phyloP scores from a whole-genome alignment of 2,329 filamentous ascomycete species.

The Exophiala sideris region DNA sequence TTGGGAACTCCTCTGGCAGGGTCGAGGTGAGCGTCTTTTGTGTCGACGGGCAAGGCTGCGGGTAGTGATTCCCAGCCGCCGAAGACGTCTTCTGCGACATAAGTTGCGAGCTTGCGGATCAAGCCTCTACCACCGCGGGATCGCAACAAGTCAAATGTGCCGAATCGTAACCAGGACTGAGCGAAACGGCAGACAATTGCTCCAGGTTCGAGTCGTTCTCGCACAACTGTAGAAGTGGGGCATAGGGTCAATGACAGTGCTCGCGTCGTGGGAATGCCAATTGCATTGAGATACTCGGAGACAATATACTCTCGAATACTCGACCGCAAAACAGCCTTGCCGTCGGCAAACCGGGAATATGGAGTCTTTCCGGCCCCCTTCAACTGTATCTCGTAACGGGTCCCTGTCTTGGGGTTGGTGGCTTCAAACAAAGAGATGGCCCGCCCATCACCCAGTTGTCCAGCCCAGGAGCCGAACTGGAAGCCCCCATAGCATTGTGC shows the following conservation, averaged over 20 bases:
- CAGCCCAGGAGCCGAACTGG: constrained; percentile 80
- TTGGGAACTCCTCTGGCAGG: constrained; percentile 54
- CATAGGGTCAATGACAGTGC: constrained; percentile 78
- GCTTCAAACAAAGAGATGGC: constrained; percentile 93
- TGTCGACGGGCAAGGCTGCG: constrained; percentile 46
- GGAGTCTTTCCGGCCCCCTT: constrained; percentile 93
- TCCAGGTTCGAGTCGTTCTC: constrained; percentile 81
- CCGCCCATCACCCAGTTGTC: constrained; percentile 89
- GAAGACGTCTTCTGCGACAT: constrained; percentile 83
- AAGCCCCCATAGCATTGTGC: constrained; percentile 87
- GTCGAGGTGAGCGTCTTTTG: constrained; percentile 31
- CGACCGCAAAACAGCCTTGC: constrained; percentile 85
- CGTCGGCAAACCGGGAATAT: constrained; percentile 94
- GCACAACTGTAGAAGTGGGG: constrained; percentile 67
- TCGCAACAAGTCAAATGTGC: constrained; percentile 92
- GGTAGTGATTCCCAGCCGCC: constrained; percentile 84
- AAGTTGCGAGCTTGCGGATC: constrained; percentile 72
- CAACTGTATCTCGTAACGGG: constrained; percentile 83
- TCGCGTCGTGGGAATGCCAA: constrained; percentile 80
- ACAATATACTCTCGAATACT: constrained; percentile 94
- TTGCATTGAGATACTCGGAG: constrained; percentile 77
- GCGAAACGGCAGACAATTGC: constrained; percentile 92
- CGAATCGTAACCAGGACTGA: constrained; percentile 84
- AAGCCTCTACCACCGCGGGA: constrained; percentile 74
- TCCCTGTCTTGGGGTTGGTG: constrained; percentile 68